Percentiles rank a stretch among this genome's conserved stretches.
phyloP scores from a whole-genome alignment of 176 grass and related monocot genomes.

The Lolium multiflorum region DNA sequence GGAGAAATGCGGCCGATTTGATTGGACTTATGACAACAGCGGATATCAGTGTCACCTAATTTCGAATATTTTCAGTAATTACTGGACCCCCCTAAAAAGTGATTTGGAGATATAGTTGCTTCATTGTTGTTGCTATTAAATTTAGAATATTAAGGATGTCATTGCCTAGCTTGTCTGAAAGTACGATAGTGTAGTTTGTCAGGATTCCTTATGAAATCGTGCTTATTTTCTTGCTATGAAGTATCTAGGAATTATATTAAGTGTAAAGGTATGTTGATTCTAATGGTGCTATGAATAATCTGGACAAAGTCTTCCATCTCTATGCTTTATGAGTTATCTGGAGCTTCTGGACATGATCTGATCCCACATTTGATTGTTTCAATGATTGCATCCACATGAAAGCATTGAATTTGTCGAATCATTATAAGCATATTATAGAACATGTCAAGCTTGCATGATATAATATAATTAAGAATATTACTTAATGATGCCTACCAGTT shows the following conservation, averaged over 20 bases:
- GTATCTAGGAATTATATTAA: not conserved
- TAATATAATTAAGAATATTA: slow-evolving; percentile 21
- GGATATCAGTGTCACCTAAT: not conserved
- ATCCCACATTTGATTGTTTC: slow-evolving; percentile 18
- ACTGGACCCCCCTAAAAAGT: not conserved
- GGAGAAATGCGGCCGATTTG: not conserved
- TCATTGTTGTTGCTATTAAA: not conserved
- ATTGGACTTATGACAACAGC: not conserved
- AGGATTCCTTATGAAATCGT: not conserved
- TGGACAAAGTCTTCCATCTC: slow-evolving; percentile 11
- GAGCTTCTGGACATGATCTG: slow-evolving; percentile 14
- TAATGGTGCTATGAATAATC: not conserved
- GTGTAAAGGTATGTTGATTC: not conserved
- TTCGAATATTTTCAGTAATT: slow-evolving; percentile 30
- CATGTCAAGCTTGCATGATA: slow-evolving; percentile 37
- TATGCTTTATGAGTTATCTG: not conserved
- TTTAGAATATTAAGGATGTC: not conserved
- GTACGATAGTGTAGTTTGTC: not conserved
- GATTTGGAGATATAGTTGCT: not conserved
- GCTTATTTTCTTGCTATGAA: slow-evolving; percentile 18
- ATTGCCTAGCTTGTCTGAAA: not conserved
- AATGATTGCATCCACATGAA: slow-evolving; percentile 32
- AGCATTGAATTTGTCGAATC: not conserved
- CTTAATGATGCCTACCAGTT: not conserved
- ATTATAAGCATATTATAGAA: slow-evolving; percentile 19